Conservation (phyloP, 176 grass and related monocot genomes). For the Thinopyrum elongatum region DNA sequence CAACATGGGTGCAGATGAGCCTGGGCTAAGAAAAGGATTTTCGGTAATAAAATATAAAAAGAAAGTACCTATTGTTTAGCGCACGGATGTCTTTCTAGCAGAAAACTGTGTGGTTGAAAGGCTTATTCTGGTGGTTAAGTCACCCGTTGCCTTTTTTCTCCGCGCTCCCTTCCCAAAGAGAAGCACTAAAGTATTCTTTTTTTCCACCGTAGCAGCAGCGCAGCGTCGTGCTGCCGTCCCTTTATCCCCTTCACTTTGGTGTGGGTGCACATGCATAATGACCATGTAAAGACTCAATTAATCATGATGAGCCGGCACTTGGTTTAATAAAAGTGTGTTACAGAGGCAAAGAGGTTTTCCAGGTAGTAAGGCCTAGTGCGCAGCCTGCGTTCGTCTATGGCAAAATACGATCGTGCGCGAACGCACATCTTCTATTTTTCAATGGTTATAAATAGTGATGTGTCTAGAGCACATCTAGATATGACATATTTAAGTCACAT, state of each 20-base stretch:
- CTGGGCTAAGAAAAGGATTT: too few relatives aligned
- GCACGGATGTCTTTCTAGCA: constrained; percentile 27
- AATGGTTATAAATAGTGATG: too few relatives aligned
- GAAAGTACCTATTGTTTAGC: too few relatives aligned
- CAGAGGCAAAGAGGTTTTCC: not conserved
- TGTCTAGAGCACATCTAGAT: too few relatives aligned
- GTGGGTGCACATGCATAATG: constrained; percentile 19
- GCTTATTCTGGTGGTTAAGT: constrained; percentile 24
- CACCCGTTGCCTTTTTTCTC: constrained; percentile 19
- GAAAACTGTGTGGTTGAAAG: constrained; percentile 18
- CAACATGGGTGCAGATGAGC: too few relatives aligned
- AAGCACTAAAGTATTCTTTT: constrained; percentile 29
- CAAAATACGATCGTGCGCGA: too few relatives aligned
- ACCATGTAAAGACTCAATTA: constrained; percentile 38
- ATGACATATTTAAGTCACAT: too few relatives aligned
- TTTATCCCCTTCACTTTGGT: constrained; percentile 11
- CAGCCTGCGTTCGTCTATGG: too few relatives aligned
- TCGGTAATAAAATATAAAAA: too few relatives aligned
- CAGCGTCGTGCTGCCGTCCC: not conserved
- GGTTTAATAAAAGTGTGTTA: constrained; percentile 39
- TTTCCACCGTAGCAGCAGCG: constrained; percentile 28
- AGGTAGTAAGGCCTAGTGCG: not conserved
- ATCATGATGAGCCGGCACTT: constrained; percentile 31
- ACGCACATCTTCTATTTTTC: too few relatives aligned
- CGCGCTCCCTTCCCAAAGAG: constrained; percentile 10